Percentiles rank a stretch among this genome's conserved stretches.
Conservation (phyloP, 495 filamentous ascomycete species). For the Penicillium coprophilum region DNA sequence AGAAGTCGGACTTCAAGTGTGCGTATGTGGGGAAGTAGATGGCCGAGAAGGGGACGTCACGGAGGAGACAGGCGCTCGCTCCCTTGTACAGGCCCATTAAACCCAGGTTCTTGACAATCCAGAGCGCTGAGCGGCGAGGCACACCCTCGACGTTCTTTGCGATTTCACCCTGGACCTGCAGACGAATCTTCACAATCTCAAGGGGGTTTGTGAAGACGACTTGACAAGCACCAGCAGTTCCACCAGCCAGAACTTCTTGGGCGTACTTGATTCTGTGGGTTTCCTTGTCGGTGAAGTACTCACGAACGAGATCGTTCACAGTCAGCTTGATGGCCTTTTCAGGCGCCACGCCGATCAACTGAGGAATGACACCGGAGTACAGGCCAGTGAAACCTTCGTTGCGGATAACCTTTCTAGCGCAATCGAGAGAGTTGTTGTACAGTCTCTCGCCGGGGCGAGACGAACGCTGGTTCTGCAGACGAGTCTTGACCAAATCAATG, state of each 20-base stretch:
- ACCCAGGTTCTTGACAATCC: slow-evolving; percentile 95
- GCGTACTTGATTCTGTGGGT: slow-evolving; percentile 68
- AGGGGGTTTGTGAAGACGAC: slow-evolving; percentile 97
- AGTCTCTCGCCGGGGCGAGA: slow-evolving; percentile 77
- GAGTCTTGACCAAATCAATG: slow-evolving; percentile 97
- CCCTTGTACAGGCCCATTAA: slow-evolving; percentile 97
- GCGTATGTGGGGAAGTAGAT: slow-evolving; percentile 98
- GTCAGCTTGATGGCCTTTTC: slow-evolving; percentile 99
- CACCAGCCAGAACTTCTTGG: slow-evolving; percentile 84
- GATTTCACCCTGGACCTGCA: slow-evolving; percentile 96
- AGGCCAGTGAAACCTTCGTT: slow-evolving; percentile 89
- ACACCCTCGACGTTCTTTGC: slow-evolving; percentile 82
- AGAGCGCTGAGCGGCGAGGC: slow-evolving; percentile 86
- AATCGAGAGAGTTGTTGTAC: slow-evolving; percentile 96
- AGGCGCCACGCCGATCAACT: slow-evolving; percentile 93
- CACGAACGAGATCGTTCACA: slow-evolving; percentile 89
- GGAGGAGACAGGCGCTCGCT: slow-evolving; percentile 90
- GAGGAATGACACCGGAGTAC: slow-evolving; percentile 92
- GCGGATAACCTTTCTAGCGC: slow-evolving; percentile 82
- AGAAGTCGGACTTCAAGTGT: slow-evolving; percentile 89
- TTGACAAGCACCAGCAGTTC: slow-evolving; percentile 88
- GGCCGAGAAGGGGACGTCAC: slow-evolving; percentile 94
- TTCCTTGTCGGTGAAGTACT: slow-evolving; percentile 71
- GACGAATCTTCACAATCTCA: slow-evolving; percentile 97
- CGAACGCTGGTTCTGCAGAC: slow-evolving; percentile 95